Evolutionary conservation across 1,284 basidiomycete species (phyloP).

Genomic region (Cutaneotrichosporon daszewskae): DNA sequence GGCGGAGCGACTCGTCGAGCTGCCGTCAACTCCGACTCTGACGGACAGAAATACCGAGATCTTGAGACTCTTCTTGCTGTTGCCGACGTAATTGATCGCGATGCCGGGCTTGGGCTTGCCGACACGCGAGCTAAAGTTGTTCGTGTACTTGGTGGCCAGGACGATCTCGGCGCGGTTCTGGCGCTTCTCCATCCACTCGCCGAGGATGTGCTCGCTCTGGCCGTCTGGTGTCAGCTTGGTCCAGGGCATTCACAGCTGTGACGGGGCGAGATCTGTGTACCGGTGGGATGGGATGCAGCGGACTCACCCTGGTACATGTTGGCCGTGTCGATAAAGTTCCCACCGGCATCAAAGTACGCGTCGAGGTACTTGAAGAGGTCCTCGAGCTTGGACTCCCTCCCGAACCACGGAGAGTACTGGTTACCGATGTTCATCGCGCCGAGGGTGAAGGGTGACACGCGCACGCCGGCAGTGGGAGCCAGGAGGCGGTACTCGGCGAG

Average conservation of each 20-base stretch:
- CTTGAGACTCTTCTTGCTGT: slow-evolving; percentile 24
- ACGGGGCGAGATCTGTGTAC: background rate
- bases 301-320: slow-evolving; percentile 45
- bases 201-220: slow-evolving; percentile 44
- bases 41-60: background rate
- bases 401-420: slow-evolving; percentile 42
- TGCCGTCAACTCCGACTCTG: background rate
- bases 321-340: slow-evolving; percentile 46
- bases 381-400: slow-evolving; percentile 16
- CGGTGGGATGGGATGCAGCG: background rate
- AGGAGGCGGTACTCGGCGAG: slow-evolving; percentile 44
- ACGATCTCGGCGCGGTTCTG: slow-evolving; percentile 29
- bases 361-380: slow-evolving; percentile 39
- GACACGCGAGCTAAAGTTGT: slow-evolving; percentile 34
- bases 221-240: no score
- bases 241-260: no score
- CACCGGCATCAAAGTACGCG: slow-evolving; percentile 35
- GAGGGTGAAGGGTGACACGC: slow-evolving; percentile 52
- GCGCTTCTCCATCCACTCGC: slow-evolving; percentile 47
- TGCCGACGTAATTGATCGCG: slow-evolving; percentile 44
- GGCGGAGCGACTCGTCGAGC: slow-evolving; percentile 40
- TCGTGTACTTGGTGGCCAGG: slow-evolving; percentile 30
- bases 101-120: slow-evolving; percentile 17
- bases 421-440: slow-evolving; percentile 53
- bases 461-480: slow-evolving; percentile 45